Evolutionary conservation across 108 stramenopile species (phyloP).

Genomic region (Cyclotella choctawhatcheeana): DNA sequence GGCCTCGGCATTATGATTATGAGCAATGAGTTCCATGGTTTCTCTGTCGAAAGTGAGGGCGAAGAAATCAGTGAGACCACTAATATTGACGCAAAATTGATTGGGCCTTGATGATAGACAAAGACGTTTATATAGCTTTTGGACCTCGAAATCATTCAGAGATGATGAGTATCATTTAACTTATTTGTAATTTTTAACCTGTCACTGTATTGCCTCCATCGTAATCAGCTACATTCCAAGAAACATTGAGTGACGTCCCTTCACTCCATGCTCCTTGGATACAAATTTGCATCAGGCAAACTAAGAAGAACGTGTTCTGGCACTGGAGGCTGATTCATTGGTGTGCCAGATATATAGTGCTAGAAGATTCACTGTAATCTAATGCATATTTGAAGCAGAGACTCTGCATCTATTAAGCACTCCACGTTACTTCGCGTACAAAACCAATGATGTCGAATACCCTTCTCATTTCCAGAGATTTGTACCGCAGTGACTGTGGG

Average conservation of each 20-base stretch:
- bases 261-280: constrained; percentile 15
- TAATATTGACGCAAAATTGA: constrained; percentile 58
- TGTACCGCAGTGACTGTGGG: constrained; percentile 36
- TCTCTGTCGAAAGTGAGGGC: constrained; percentile 66
- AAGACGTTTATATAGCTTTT: constrained; percentile 77
- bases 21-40: constrained; percentile 72
- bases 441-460: constrained; percentile 61
- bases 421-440: constrained; percentile 52
- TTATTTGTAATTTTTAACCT: constrained; percentile 55
- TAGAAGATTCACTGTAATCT: constrained; percentile 66
- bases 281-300: constrained; percentile 20
- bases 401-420: constrained; percentile 69
- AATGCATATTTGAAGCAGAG: constrained; percentile 76
- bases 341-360: constrained; percentile 42
- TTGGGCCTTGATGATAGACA: constrained; percentile 65
- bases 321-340: constrained; percentile 58
- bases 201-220: constrained; percentile 48
- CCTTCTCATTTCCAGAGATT: constrained; percentile 59
- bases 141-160: constrained; percentile 61
- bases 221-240: constrained; percentile 48
- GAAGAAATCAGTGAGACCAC: constrained; percentile 80
- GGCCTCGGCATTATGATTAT: constrained; percentile 73
- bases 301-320: constrained; percentile 24
- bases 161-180: constrained; percentile 68
- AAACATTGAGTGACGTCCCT: constrained; percentile 54